A percentile compares a stretch with the other conserved stretches of the same genome.
Evolutionary conservation across 2,329 filamentous ascomycete species (phyloP).

Genomic region (Aspergillus latus): DNA sequence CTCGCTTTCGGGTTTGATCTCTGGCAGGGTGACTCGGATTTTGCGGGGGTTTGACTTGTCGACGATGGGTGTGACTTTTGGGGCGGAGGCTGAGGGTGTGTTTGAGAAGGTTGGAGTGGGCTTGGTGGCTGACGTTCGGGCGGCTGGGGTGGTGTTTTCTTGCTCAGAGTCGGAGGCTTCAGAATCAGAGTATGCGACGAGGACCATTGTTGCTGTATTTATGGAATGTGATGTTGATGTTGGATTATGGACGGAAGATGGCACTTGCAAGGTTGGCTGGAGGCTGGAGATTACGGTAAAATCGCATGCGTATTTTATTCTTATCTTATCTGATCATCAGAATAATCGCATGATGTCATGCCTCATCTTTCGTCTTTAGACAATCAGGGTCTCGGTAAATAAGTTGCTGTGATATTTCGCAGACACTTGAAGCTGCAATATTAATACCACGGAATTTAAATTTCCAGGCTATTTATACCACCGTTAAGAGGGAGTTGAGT

Average conservation of each 20-base stretch:
- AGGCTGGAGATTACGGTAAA: slow-evolving; percentile 2
- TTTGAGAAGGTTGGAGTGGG: slow-evolving; percentile 13
- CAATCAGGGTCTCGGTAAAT: no score
- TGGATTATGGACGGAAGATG: neutral
- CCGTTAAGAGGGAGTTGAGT: no score
- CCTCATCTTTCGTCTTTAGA: no score
- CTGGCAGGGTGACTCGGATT: slow-evolving; percentile 76
- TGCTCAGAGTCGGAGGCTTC: slow-evolving; percentile 65
- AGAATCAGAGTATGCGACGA: slow-evolving; percentile 83
- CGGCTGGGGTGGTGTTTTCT: slow-evolving; percentile 29
- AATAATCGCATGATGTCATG: slow-evolving; percentile 17
- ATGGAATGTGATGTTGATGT: neutral
- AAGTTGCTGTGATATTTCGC: no score
- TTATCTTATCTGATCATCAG: slow-evolving; percentile 24
- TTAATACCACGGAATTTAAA: no score
- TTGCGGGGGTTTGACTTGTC: slow-evolving; percentile 78
- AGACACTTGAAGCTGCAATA: neutral
- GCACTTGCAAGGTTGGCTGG: neutral
- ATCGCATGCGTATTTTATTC: slow-evolving; percentile 19
- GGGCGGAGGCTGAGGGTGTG: slow-evolving; percentile 44
- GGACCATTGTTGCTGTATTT: slow-evolving; percentile 57
- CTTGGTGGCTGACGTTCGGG: slow-evolving; percentile 22
- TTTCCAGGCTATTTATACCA: no score
- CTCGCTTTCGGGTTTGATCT: slow-evolving; percentile 45
- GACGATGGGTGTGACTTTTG: slow-evolving; percentile 61